Evolutionary conservation across 208 protist species (phyloP).

Genomic region (Leishmania gerbilli): DNA sequence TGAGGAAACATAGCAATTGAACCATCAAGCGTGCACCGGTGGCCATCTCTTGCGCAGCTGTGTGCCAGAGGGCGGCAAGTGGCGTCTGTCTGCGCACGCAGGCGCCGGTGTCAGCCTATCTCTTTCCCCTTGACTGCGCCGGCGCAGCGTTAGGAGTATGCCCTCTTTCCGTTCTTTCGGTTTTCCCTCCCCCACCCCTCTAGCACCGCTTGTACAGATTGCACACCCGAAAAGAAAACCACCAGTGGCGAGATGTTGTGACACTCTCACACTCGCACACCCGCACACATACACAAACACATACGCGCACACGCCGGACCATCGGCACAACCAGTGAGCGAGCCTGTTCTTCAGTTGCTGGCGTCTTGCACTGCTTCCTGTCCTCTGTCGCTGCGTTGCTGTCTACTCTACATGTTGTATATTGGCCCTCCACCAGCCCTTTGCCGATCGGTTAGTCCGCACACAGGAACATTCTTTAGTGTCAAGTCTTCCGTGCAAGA

Average conservation of each 20-base stretch:
- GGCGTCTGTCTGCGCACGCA: not conserved
- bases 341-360: not conserved
- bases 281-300: no score
- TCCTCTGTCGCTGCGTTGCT: not conserved
- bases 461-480: not conserved
- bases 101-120: not conserved
- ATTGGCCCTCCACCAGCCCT: not conserved
- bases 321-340: not conserved
- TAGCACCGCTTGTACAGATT: not conserved
- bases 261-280: not conserved
- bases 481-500: not conserved
- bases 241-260: not conserved
- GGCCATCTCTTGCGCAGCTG: not conserved
- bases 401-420: not conserved
- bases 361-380: not conserved
- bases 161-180: no score
- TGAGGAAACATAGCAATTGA: not conserved
- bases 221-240: not conserved
- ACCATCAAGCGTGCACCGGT: not conserved
- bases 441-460: not conserved
- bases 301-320: not conserved
- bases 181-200: not conserved
- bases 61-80: constrained; percentile 1
- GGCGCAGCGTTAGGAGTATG: not conserved
- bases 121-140: not conserved